A percentile compares a stretch with the other conserved stretches of the same genome.
Evolutionary conservation across 345 rosid species (phyloP).

Genomic region (Pistacia atlantica): DNA sequence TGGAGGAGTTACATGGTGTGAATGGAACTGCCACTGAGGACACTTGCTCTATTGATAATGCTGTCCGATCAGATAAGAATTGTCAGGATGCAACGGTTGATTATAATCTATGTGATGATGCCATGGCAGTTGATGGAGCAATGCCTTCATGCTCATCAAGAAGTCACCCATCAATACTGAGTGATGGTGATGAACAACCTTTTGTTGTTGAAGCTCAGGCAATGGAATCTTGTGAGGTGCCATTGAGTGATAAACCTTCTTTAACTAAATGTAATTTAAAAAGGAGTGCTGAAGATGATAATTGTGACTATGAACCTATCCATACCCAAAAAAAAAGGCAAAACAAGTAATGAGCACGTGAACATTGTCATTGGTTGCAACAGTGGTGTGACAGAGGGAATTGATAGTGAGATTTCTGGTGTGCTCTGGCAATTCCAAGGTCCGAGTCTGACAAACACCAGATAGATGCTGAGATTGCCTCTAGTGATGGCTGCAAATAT

Average conservation of each 20-base stretch:
- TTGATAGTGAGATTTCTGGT: neutral
- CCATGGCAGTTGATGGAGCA: slow-evolving; percentile 1
- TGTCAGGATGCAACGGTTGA: neutral
- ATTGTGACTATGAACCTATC: neutral
- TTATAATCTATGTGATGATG: slow-evolving; percentile 6
- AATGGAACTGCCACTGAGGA: slow-evolving; percentile 6
- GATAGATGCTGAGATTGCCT: slow-evolving; percentile 8
- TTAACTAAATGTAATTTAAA: slow-evolving; percentile 4
- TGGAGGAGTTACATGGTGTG: slow-evolving; percentile 13
- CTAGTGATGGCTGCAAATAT: slow-evolving; percentile 11
- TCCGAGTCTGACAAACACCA: slow-evolving; percentile 18
- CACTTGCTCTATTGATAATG: slow-evolving; percentile 1
- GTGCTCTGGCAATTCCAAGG: neutral
- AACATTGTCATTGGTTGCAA: neutral
- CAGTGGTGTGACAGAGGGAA: neutral
- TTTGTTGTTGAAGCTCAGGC: slow-evolving; percentile 17
- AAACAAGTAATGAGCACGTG: neutral
- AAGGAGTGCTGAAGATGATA: slow-evolving; percentile 17
- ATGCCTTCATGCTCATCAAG: slow-evolving; percentile 4
- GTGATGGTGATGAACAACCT: slow-evolving; percentile 2
- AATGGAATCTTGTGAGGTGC: slow-evolving; percentile 11
- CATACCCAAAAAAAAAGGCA: neutral
- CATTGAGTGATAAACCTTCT: neutral
- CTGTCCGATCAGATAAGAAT: slow-evolving; percentile 3
- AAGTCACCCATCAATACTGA: neutral